Conservation (phyloP, 352 stramenopile species). For the Thraustochytrium striatum region DNA sequence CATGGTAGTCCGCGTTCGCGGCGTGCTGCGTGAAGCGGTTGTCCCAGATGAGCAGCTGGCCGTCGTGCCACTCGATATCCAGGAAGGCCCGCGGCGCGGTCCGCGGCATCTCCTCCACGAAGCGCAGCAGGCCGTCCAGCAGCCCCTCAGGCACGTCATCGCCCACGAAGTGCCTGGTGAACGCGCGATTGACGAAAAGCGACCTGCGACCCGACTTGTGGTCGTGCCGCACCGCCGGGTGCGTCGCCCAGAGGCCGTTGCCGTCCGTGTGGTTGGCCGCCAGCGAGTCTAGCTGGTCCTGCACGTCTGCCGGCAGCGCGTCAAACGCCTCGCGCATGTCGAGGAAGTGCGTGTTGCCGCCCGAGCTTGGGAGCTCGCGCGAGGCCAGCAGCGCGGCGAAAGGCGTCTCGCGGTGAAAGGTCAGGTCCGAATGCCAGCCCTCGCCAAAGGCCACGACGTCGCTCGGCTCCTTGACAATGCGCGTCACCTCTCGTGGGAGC, state of each 20-base stretch:
- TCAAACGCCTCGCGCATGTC: not conserved
- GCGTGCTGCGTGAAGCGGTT: constrained; percentile 3
- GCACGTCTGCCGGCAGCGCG: not conserved
- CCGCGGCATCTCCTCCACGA: not conserved
- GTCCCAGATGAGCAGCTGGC: not conserved
- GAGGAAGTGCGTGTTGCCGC: not conserved
- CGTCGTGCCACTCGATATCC: not conserved
- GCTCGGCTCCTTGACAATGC: constrained; percentile 6
- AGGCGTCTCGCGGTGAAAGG: not conserved
- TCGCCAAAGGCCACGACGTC: not conserved
- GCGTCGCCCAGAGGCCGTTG: not conserved
- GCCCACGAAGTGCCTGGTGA: not conserved
- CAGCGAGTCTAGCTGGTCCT: not conserved
- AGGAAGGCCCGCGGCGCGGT: not conserved
- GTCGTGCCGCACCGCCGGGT: not conserved
- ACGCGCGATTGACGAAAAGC: not conserved
- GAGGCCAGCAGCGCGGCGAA: not conserved
- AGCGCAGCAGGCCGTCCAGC: not conserved
- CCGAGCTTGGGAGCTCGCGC: not conserved
- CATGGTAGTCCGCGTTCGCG: not conserved
- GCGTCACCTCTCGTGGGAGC: not conserved
- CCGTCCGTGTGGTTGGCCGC: not conserved
- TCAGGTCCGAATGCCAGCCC: constrained; percentile 3
- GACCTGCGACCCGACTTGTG: not conserved
- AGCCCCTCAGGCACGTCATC: not conserved